Conservation (phyloP, 1,139 yeast species). For the Hyphopichia fennica region DNA sequence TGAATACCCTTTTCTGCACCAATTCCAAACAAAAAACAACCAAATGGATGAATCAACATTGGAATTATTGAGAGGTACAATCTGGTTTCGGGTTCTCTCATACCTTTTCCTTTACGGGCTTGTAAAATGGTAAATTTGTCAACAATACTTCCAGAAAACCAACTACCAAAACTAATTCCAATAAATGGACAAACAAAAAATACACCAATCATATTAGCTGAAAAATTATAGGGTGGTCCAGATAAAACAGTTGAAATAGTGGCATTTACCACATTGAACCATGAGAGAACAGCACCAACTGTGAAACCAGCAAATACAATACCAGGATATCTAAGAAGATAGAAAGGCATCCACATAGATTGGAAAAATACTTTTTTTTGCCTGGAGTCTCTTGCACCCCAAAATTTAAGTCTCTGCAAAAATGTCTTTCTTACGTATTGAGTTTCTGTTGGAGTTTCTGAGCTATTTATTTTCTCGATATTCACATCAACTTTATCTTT, state of each 20-base stretch:
- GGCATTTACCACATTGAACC: constrained; percentile 53
- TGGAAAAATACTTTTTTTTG: constrained; percentile 13
- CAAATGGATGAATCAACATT: constrained; percentile 18
- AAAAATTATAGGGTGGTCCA: constrained; percentile 43
- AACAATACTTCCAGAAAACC: constrained; percentile 31
- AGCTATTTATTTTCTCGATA: neutral
- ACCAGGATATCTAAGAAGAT: constrained; percentile 16
- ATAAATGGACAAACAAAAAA: constrained; percentile 42
- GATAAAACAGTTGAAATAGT: constrained; percentile 40
- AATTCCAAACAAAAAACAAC: constrained; percentile 20
- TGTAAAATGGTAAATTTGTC: constrained; percentile 26
- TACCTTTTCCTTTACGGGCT: constrained; percentile 26
- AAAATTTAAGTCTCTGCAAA: constrained; percentile 10
- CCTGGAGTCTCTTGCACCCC: constrained; percentile 12
- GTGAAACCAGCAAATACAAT: constrained; percentile 20
- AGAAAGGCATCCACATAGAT: constrained; percentile 15
- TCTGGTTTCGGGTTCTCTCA: constrained; percentile 30
- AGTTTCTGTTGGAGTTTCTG: constrained; percentile 3
- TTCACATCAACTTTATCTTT: neutral
- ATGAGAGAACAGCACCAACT: constrained; percentile 27
- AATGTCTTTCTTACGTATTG: constrained; percentile 5
- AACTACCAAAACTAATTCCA: constrained; percentile 29
- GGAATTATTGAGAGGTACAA: constrained; percentile 27
- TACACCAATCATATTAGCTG: constrained; percentile 38
- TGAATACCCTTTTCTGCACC: constrained; percentile 21